Evolutionary conservation across 2,329 filamentous ascomycete genomes (phyloP).

Genomic region (Penicillium oxalicum): DNA sequence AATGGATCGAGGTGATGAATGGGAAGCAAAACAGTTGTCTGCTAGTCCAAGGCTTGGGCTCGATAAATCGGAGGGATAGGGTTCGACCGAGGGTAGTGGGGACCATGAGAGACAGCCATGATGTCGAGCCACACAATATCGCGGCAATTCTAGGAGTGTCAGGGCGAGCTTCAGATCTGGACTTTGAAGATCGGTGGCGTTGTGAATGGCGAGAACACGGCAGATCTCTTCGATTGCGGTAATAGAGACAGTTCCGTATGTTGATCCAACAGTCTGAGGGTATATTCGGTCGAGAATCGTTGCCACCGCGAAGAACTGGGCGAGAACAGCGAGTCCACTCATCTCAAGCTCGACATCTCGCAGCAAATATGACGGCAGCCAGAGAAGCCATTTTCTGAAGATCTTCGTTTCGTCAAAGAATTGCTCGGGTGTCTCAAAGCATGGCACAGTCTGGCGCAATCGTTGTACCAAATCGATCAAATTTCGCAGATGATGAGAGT

Average conservation of each 20-base stretch:
- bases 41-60: slow-evolving; percentile 32
- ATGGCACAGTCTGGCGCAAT: slow-evolving; percentile 62
- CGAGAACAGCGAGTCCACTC: slow-evolving; percentile 73
- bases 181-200: slow-evolving; percentile 52
- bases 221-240: slow-evolving; percentile 82
- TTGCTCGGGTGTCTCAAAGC: slow-evolving; percentile 63
- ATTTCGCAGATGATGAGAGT: slow-evolving; percentile 62
- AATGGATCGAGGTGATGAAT: slow-evolving; percentile 35
- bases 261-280: slow-evolving; percentile 82
- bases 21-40: slow-evolving; percentile 28
- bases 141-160: slow-evolving; percentile 65
- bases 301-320: slow-evolving; percentile 85
- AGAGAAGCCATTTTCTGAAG: slow-evolving; percentile 88
- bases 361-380: slow-evolving; percentile 80
- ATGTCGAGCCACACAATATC: slow-evolving; percentile 63
- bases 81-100: slow-evolving; percentile 32
- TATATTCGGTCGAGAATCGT: slow-evolving; percentile 85
- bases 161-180: slow-evolving; percentile 57
- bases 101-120: slow-evolving; percentile 63
- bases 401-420: slow-evolving; percentile 87
- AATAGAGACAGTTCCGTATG: slow-evolving; percentile 75
- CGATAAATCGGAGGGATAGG: slow-evolving; percentile 32
- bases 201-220: slow-evolving; percentile 65
- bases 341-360: slow-evolving; percentile 70
- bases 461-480: slow-evolving; percentile 67